These are phyloP conservation scores for Drechslerella coelobrocha DNA, from an alignment of 2,329 filamentous ascomycete species.

Conservation along the genomic window DNA sequence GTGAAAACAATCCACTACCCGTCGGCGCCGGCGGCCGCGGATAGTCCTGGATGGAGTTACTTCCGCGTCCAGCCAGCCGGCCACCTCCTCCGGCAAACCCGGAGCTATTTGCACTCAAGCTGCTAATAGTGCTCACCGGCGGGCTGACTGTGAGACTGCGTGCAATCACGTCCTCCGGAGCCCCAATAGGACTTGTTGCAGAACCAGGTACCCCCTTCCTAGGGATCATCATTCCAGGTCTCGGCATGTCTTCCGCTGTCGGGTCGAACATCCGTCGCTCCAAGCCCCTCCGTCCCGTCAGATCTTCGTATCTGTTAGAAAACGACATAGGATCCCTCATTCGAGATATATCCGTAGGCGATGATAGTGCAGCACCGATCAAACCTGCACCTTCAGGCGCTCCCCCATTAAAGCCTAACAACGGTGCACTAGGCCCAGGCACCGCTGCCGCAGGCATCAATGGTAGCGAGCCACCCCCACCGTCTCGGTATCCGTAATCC, in stretches of 20 bases:
- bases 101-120: conserved; percentile 20
- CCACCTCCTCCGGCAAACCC: conserved; percentile 43
- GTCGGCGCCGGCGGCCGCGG: conserved; percentile 41
- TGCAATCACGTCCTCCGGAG: background rate
- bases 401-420: conserved; percentile 8
- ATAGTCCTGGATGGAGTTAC: conserved; percentile 9
- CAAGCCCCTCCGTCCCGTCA: conserved; percentile 12
- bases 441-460: conserved; percentile 22
- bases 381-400: conserved; percentile 9
- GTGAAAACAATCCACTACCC: conserved; percentile 23
- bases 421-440: conserved; percentile 9
- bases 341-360: background rate
- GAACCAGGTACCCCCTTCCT: conserved; percentile 26
- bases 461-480: conserved; percentile 23
- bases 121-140: conserved; percentile 34
- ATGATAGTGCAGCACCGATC: conserved; percentile 33
- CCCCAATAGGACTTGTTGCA: conserved; percentile 15
- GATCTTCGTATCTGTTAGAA: conserved; percentile 43
- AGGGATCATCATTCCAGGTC: conserved; percentile 28
- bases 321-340: conserved; percentile 15
- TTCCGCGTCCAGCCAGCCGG: conserved; percentile 29
- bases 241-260: conserved; percentile 14
- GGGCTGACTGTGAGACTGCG: conserved; percentile 40
- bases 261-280: conserved; percentile 47
- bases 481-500: background rate